Base-by-base conservation (phyloP, 805 yeast genomes). In the Monosporozyma servazzii region DNA sequence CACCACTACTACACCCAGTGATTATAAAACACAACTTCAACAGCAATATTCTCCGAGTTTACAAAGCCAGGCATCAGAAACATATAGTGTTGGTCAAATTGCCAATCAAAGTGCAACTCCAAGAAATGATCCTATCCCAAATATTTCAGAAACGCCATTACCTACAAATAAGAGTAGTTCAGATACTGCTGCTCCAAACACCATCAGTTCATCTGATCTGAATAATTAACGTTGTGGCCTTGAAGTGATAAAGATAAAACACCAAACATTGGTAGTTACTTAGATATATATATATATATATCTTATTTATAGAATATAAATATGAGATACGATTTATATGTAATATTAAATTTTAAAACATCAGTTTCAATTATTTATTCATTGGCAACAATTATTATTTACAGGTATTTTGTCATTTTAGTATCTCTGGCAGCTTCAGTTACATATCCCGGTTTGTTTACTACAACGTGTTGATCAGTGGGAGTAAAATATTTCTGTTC, bases 401-500 rank as follows among this genome's bases (percentile, higher is more conserved):
- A 74, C 48, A 74, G 56, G 51, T 73, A 74, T 53, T 64, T 70
- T 10, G 65, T 56, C 1, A 73, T 64, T 43, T 62, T 62, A 6
- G 69, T 69, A n/a, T 64, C 66, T 37, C 52, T 56, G 2, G 75
- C 75, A 5, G 71, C 69, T 7, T 63, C 67, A 9, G 61, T 64
- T 29, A 70, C 61, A 15, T 71, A 74, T 15, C 76, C 76, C 2
- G 76, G 74, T 2, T 53, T 63, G 36, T 69, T 72, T 17, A 71
- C 71, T 13, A 72, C 65, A 4, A 70, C 53, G 52, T 72, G 75
- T 9, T 58, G 52, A 13, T 66, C 67, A 11, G 72, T 68, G 3
- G 64, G 58, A 3, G 70, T 62, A 43, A 57, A 58, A 48, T 64
- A 70, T 13, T 60, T 59, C 5, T 55, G 21, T 4, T 62, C 50